A percentile compares a stretch with the other conserved stretches of the same genome.
Evolutionary conservation across 2,329 filamentous ascomycete genomes (phyloP).

Genomic region (Chrysosporium queenslandicum): DNA sequence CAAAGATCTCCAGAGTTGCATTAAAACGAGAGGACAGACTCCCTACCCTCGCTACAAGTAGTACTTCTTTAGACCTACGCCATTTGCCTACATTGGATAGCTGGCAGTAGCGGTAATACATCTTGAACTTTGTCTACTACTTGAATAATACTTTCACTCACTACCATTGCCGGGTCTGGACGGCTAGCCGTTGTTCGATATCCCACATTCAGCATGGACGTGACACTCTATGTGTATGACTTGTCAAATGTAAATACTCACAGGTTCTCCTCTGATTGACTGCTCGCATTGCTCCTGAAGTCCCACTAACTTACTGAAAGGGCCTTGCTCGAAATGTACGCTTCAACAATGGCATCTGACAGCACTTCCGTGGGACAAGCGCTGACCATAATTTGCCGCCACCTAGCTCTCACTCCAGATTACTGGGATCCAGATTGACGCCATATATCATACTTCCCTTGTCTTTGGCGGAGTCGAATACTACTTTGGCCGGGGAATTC

Average conservation of each 20-base stretch:
- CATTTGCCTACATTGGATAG: no score
- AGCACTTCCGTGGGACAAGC: neutral
- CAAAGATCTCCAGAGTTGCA: no score
- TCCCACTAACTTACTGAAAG: conserved; percentile 25
- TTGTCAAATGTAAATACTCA: conserved; percentile 46
- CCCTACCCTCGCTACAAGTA: no score
- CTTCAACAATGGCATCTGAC: neutral
- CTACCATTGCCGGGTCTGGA: neutral
- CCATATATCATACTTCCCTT: conserved; percentile 89
- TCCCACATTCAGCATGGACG: conserved; percentile 49
- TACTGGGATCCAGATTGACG: conserved; percentile 66
- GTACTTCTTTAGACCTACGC: no score
- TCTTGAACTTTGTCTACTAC: no score
- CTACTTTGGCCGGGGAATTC: conserved; percentile 79
- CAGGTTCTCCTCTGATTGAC: neutral
- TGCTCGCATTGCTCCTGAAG: neutral
- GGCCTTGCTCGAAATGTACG: conserved; percentile 46
- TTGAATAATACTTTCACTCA: no score
- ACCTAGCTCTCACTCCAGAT: conserved; percentile 47
- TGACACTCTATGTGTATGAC: conserved; percentile 69
- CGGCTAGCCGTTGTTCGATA: neutral
- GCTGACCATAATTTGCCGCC: neutral
- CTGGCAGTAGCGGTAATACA: no score
- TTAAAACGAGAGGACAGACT: no score
- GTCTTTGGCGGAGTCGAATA: conserved; percentile 79